These are phyloP conservation scores for Fusarium sp. DNA, from an alignment of 2,329 filamentous ascomycete genomes.

Conservation along the genomic window DNA sequence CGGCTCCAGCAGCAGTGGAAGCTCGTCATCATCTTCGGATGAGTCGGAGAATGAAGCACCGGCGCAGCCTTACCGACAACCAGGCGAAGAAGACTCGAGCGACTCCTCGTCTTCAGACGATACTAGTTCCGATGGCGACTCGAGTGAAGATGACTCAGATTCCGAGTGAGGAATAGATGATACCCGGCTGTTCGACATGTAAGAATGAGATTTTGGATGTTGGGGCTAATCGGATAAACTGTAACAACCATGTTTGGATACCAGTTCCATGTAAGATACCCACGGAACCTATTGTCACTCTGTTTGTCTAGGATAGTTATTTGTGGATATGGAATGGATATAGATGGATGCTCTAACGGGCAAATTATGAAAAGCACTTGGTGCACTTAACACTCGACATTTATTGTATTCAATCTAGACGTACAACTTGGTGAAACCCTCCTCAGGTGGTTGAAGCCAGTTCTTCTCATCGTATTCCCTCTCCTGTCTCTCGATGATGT, in stretches of 20 bases:
- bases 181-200: slow-evolving; percentile 20
- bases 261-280: slow-evolving; percentile 46
- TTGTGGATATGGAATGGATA: slow-evolving; percentile 17
- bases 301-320: slow-evolving; percentile 24
- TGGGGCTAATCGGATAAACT: slow-evolving; percentile 44
- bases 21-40: slow-evolving; percentile 53
- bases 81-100: slow-evolving; percentile 45
- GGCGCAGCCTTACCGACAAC: slow-evolving; percentile 50
- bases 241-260: slow-evolving; percentile 40
- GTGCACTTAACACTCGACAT: not conserved
- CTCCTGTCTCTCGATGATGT: slow-evolving; percentile 88
- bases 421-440: slow-evolving; percentile 82
- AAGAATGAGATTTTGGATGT: slow-evolving; percentile 25
- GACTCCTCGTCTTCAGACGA: slow-evolving; percentile 55
- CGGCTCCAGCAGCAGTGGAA: slow-evolving; percentile 56
- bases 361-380: slow-evolving; percentile 4
- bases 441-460: slow-evolving; percentile 89
- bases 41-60: slow-evolving; percentile 51
- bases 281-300: slow-evolving; percentile 31
- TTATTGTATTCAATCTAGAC: slow-evolving; percentile 42
- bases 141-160: slow-evolving; percentile 44
- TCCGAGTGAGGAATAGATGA: slow-evolving; percentile 40
- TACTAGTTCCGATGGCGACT: slow-evolving; percentile 53
- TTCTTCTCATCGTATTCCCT: slow-evolving; percentile 87
- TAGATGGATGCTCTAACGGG: slow-evolving; percentile 20